A percentile compares a stretch with the other conserved stretches of the same genome.
Conservation (phyloP, 2,329 filamentous ascomycete genomes). For the Alternaria viburni region DNA sequence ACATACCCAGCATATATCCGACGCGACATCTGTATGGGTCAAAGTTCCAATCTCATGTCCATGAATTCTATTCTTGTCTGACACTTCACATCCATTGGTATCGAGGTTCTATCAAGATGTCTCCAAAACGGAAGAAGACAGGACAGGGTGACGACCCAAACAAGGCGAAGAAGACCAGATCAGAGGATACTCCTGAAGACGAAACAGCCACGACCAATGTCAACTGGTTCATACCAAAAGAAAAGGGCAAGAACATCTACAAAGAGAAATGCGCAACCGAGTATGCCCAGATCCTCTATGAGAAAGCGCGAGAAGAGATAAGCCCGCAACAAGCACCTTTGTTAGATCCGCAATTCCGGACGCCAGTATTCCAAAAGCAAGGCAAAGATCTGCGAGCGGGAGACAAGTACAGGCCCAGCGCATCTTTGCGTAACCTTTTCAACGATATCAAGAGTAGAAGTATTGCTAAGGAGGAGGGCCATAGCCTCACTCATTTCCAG, state of each 20-base stretch:
- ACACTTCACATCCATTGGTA: not conserved
- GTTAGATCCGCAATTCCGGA: conserved; percentile 4
- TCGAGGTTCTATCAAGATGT: not conserved
- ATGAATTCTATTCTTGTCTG: not conserved
- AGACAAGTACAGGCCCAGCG: conserved; percentile 1
- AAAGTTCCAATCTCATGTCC: too few species aligned
- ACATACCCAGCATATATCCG: not conserved
- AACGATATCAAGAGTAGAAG: conserved; percentile 10
- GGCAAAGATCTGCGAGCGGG: not conserved
- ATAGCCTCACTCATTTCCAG: not conserved
- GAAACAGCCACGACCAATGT: not conserved
- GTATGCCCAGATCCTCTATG: conserved; percentile 7
- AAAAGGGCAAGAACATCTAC: not conserved
- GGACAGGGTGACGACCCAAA: not conserved
- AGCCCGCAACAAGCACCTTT: conserved; percentile 1
- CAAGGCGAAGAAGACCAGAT: not conserved
- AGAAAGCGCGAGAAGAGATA: not conserved
- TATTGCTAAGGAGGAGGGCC: not conserved
- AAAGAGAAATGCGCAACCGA: not conserved
- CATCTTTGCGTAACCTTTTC: conserved; percentile 7
- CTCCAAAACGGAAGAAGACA: not conserved
- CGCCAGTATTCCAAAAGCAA: conserved; percentile 5
- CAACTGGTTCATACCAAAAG: conserved; percentile 9
- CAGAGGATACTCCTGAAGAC: not conserved
- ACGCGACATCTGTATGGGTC: not conserved